Percentiles rank a stretch among this genome's conserved stretches.
These are phyloP conservation scores for Sclerotinia glacialis DNA, from an alignment of 2,329 filamentous ascomycete species.

Conservation along the genomic window DNA sequence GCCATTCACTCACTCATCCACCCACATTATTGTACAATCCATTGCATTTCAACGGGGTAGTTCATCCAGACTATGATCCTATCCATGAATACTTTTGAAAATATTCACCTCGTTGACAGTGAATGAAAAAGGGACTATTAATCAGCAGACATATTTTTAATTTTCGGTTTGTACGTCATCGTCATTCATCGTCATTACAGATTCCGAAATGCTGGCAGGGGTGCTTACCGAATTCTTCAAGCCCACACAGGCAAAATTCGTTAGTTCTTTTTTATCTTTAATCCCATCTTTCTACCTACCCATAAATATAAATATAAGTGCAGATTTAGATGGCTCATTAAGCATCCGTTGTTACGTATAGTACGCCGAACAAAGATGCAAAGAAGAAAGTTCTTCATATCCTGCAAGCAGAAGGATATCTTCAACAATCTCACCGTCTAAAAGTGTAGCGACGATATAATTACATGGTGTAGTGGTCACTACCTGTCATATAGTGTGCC, in stretches of 20 bases:
- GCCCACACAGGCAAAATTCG: neutral
- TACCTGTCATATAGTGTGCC: too few species aligned
- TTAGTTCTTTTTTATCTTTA: neutral
- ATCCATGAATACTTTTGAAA: neutral
- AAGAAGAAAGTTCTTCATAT: neutral
- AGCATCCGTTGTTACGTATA: neutral
- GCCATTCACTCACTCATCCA: slow-evolving; percentile 9
- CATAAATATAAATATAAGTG: neutral
- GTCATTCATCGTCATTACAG: neutral
- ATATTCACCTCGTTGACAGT: neutral
- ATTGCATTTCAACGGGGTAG: neutral
- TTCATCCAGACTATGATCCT: neutral
- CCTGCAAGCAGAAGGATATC: neutral
- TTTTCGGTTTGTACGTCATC: neutral
- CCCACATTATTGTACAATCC: neutral
- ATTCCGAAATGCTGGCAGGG: neutral
- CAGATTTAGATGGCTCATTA: neutral
- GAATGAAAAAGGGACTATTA: neutral
- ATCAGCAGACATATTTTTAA: neutral
- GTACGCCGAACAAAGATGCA: neutral
- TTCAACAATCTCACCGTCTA: neutral
- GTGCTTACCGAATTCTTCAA: neutral
- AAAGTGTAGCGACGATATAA: neutral
- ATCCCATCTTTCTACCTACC: neutral
- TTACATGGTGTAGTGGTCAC: neutral